These are phyloP conservation scores for Cladophialophora carrionii DNA, from an alignment of 2,329 filamentous ascomycete genomes.

Conservation along the genomic window DNA sequence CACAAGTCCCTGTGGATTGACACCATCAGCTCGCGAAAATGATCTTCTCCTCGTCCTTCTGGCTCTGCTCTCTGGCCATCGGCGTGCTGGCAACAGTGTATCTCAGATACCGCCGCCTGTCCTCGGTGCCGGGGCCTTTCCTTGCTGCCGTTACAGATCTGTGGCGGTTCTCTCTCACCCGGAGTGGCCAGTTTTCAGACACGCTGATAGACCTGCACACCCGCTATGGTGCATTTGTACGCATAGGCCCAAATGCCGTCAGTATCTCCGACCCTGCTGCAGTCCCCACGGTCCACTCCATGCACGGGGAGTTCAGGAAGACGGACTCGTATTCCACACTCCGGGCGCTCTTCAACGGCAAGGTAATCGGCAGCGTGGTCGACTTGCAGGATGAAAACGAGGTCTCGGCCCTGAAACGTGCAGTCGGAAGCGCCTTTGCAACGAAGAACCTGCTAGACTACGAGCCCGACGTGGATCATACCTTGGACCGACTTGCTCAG, in stretches of 20 bases:
- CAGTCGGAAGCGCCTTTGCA: slow-evolving; percentile 26
- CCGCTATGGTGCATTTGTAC: slow-evolving; percentile 26
- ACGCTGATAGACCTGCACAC: slow-evolving; percentile 28
- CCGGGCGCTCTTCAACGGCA: slow-evolving; percentile 20
- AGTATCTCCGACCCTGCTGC: slow-evolving; percentile 23
- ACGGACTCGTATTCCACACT: slow-evolving; percentile 39
- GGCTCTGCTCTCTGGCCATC: slow-evolving; percentile 1
- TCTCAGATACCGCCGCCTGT: slow-evolving; percentile 17
- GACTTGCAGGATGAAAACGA: slow-evolving; percentile 29
- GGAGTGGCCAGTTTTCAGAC: slow-evolving; percentile 31
- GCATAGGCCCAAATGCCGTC: slow-evolving; percentile 29
- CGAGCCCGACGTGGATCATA: slow-evolving; percentile 21
- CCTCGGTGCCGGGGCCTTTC: slow-evolving; percentile 63
- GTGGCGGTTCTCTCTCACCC: slow-evolving; percentile 62
- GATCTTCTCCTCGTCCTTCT: slow-evolving; percentile 6
- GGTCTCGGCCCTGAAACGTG: slow-evolving; percentile 18
- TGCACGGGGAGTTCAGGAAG: slow-evolving; percentile 22
- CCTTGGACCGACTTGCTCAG: slow-evolving; percentile 9
- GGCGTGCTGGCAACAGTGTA: background rate
- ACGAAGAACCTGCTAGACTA: slow-evolving; percentile 23
- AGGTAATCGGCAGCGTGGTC: slow-evolving; percentile 20
- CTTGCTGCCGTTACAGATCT: slow-evolving; percentile 70
- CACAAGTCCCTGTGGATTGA: background rate
- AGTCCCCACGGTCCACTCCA: slow-evolving; percentile 21
- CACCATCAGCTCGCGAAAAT: slow-evolving; percentile 4